A percentile compares a stretch with the other conserved stretches of the same genome.
Conservation (phyloP, 805 yeast species). For the Ogataea philodendri region DNA sequence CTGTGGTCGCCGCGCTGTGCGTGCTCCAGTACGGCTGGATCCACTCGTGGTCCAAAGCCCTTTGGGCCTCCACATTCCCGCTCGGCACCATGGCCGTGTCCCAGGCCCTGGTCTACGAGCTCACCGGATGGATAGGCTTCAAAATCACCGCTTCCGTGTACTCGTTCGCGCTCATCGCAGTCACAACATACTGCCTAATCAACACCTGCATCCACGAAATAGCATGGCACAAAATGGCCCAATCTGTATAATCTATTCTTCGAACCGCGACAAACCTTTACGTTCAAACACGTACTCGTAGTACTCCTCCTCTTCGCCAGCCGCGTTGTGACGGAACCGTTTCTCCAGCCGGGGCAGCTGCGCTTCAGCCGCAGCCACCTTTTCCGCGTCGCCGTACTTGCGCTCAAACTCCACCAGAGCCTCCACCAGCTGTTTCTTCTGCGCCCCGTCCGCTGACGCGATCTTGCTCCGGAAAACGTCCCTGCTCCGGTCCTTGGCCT, state of each 20-base stretch:
- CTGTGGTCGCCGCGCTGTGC: conserved; percentile 40
- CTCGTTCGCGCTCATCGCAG: conserved; percentile 47
- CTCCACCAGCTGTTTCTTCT: conserved; percentile 53
- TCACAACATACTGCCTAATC: conserved; percentile 43
- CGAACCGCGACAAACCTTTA: conserved; percentile 5
- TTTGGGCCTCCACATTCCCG: conserved; percentile 92
- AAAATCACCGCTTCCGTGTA: conserved; percentile 62
- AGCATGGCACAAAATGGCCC: conserved; percentile 24
- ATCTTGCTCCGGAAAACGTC: conserved; percentile 55
- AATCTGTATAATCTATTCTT: conserved; percentile 6
- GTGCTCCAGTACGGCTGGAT: conserved; percentile 35
- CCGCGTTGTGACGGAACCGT: conserved; percentile 40
- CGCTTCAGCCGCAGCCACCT: conserved; percentile 36
- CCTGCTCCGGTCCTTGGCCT: conserved; percentile 46
- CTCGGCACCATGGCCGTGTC: conserved; percentile 77
- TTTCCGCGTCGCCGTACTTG: conserved; percentile 51
- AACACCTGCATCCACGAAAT: conserved; percentile 34
- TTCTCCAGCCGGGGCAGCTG: conserved; percentile 57
- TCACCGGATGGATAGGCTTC: conserved; percentile 55
- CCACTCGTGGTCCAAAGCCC: conserved; percentile 45
- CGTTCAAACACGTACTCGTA: conserved; percentile 12
- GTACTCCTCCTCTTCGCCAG: conserved; percentile 41
- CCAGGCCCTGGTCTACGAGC: conserved; percentile 46
- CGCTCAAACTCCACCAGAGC: conserved; percentile 65
- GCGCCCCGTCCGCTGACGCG: conserved; percentile 36